Percentiles rank a stretch among this genome's conserved stretches.
phyloP scores from a whole-genome alignment of 2,329 filamentous ascomycete genomes.

The Clathrospora elynae region DNA sequence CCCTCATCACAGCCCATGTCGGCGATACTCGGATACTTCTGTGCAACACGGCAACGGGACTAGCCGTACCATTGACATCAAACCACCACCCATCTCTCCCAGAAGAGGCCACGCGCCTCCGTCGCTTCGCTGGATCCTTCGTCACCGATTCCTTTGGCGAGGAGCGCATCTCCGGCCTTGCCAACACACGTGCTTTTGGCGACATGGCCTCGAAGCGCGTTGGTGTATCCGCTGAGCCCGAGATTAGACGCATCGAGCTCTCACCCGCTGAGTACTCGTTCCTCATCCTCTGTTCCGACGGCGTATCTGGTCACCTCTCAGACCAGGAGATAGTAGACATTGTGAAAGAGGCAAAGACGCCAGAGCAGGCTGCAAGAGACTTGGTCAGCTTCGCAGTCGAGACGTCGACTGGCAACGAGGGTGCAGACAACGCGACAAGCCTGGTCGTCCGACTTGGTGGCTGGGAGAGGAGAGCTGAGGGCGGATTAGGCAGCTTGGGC shows the following conservation, averaged over 20 bases:
- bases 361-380: constrained; percentile 78
- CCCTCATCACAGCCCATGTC: constrained; percentile 84
- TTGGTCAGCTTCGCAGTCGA: constrained; percentile 90
- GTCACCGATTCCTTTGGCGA: constrained; percentile 97
- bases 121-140: constrained; percentile 83
- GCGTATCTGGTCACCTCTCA: constrained; percentile 80
- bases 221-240: constrained; percentile 91
- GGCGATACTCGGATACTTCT: constrained; percentile 91
- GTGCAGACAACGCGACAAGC: constrained; percentile 67
- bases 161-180: constrained; percentile 89
- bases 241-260: constrained; percentile 79
- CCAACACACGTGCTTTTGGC: constrained; percentile 92
- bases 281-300: constrained; percentile 85
- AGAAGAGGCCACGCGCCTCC: constrained; percentile 78
- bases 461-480: constrained; percentile 75
- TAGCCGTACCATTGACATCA: constrained; percentile 79
- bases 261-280: constrained; percentile 86
- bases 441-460: constrained; percentile 67
- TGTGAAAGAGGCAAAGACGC: constrained; percentile 89
- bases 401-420: constrained; percentile 60
- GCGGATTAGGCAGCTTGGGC: constrained; percentile 83
- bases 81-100: constrained; percentile 94
- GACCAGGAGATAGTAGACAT: constrained; percentile 98
- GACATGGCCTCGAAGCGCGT: constrained; percentile 91
- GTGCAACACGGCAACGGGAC: constrained; percentile 82